Base-by-base conservation (phyloP, 352 stramenopile species). In the Phytopythium vexans region DNA sequence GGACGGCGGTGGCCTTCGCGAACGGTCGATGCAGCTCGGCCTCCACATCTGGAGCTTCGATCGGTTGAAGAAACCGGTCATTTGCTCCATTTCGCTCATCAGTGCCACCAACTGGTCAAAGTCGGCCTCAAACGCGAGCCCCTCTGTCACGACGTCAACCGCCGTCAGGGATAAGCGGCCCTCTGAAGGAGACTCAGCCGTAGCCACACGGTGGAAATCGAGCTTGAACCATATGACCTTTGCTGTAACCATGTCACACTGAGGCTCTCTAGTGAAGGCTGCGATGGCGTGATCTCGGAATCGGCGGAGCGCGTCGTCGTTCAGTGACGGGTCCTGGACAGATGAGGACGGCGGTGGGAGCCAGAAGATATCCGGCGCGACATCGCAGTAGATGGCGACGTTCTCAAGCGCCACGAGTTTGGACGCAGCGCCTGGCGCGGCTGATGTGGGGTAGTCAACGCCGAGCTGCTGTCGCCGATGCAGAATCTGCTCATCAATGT, bases 351-450 rank as follows among this genome's bases (percentile, higher is more conserved):
- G 34, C 27, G 55, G 43, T 14, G 36, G 15, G 5, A 27, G 52
- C 58, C 58, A 72, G 48, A 58, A 85, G 8, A 39, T 66, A 3
- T 74, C 58, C 3, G 77, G 63, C 1, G 80, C 37, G 21, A 85
- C 66, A 46, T 86, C 75, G 37, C 77, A 83, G 50, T 91, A 88
- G 21, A 84, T 54, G 0, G 72, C 76, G 4, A 75, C 35, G n/a
- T 89, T 82, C 40, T 82, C 78, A 11, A 91, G 49, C 14, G 71
- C 75, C 34, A 89, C 49, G 5, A 86, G 54, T 56, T 93, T 93
- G 2, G 46, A 49, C 32, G 43, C 42, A 37, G 60, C 58, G 11
- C 21, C 21, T 27, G 21, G 21, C 21, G 11, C 37, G 36, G 14
- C 37, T 11, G 48, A 35, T 8, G 41, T 49, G 6, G 75, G 74